Conservation (phyloP, 1,139 yeast genomes). For the Lodderomyces margitis region DNA sequence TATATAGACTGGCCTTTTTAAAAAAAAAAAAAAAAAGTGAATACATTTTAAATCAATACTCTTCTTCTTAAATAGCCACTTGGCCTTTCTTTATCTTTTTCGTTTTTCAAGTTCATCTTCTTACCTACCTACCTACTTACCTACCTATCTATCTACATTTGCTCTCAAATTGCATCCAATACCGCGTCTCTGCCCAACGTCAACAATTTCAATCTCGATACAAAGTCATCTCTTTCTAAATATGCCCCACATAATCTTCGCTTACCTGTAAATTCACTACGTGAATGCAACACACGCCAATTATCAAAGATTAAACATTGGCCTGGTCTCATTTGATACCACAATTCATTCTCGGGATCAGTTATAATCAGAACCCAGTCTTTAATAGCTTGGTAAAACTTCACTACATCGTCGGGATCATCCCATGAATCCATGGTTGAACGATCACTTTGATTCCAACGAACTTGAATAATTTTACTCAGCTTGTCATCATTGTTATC, state of each 20-base stretch:
- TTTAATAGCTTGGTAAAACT: conserved; percentile 59
- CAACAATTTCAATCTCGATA: conserved; percentile 52
- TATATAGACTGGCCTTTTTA: too few relatives aligned
- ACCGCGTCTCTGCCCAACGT: conserved; percentile 53
- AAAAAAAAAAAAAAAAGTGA: too few relatives aligned
- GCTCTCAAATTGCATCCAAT: conserved; percentile 32
- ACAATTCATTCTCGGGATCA: conserved; percentile 51
- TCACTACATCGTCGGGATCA: conserved; percentile 52
- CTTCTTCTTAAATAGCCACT: too few relatives aligned
- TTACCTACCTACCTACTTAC: too few relatives aligned
- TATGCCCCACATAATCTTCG: conserved; percentile 80
- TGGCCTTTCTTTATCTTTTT: too few relatives aligned
- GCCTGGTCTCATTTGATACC: conserved; percentile 63
- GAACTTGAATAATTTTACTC: conserved; percentile 60
- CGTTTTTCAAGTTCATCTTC: too few relatives aligned
- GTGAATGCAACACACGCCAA: conserved; percentile 74
- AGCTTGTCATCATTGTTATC: conserved; percentile 41
- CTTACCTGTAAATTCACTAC: conserved; percentile 68
- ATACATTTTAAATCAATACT: too few relatives aligned
- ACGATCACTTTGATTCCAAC: conserved; percentile 78
- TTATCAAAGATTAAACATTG: conserved; percentile 70
- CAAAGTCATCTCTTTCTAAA: conserved; percentile 66
- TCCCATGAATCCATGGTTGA: conserved; percentile 63
- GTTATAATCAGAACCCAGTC: conserved; percentile 58
- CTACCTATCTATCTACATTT: too few relatives aligned